These are phyloP conservation scores for Tephrocybe sp. DNA, from an alignment of 768 basidiomycete species.

Conservation along the genomic window DNA sequence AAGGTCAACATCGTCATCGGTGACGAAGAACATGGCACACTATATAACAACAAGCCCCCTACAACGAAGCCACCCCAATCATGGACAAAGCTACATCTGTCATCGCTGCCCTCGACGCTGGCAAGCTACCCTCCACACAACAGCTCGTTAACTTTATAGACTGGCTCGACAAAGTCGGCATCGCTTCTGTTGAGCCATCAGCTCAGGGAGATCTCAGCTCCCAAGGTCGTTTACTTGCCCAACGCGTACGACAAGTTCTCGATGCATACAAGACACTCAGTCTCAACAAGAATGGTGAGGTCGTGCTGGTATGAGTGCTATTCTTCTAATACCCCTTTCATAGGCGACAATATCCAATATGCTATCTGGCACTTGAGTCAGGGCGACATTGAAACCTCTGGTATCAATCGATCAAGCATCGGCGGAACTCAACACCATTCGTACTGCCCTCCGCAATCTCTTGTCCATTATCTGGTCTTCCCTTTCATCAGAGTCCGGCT, in stretches of 20 bases:
- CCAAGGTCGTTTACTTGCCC: conserved; percentile 51
- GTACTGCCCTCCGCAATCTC: conserved; percentile 46
- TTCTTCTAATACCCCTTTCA: not conserved
- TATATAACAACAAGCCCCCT: not conserved
- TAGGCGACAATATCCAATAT: conserved; percentile 66
- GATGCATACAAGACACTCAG: conserved; percentile 55
- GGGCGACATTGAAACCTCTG: conserved; percentile 39
- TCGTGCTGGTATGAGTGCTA: not conserved
- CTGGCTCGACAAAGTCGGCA: conserved; percentile 47
- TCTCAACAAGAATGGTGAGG: conserved; percentile 54
- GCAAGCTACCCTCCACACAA: conserved; percentile 63
- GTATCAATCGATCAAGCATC: conserved; percentile 42
- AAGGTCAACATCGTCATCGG: conserved; percentile 8
- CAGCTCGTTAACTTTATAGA: conserved; percentile 55
- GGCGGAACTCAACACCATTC: conserved; percentile 49
- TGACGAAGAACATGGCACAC: conserved; percentile 1
- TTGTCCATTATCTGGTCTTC: conserved; percentile 53
- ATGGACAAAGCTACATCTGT: conserved; percentile 68
- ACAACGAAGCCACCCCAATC: not conserved
- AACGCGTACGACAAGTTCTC: conserved; percentile 50
- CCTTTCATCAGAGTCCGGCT: conserved; percentile 48
- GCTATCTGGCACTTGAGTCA: conserved; percentile 63
- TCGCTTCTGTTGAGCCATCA: conserved; percentile 43
- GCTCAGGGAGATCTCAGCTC: conserved; percentile 44
- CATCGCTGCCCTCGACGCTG: conserved; percentile 66